Evolutionary conservation across 331 rosid genomes (phyloP), one percentile per base, ranked within the genome.

Genomic region (Spiraea crenata): DNA sequence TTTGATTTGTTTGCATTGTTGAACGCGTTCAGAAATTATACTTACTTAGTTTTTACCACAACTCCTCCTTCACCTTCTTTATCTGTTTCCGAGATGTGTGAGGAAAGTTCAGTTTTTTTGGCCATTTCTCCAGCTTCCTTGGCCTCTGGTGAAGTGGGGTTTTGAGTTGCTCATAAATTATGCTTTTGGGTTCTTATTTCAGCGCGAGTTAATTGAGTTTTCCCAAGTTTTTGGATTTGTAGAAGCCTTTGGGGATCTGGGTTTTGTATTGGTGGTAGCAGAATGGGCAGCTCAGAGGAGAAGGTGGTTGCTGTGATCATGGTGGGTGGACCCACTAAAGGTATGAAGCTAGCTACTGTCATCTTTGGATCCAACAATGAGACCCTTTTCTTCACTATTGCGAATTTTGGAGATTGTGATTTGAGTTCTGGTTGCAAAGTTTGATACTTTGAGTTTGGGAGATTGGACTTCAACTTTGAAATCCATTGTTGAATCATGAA

Each of bases 281-380:
- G 7, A 61, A 89, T 91, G 99, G 90, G 84, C 42, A 76, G 76
- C 82, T 34, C 89, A 65, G 90, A 89, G 47, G 93, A 88, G 75
- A 87, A 81, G 57, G 95, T 85, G 14, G 96, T 93, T 8, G 96
- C 97, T 72, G 97, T 93, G 75, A 91, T 93, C 76, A 93, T 93
- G 99, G 99, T 93, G 49, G 97, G 97, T 46, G 99, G 99, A 35
- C 99, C 99, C n/a, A 93, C 96, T 19, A 93, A 93, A 89, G 99
- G 98, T 90, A 77, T n/a, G 19, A 57, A 49, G 65, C 34, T 44
- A 49, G 65, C 34, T 44, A 31, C 64, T 73, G 4, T 54, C 48
- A 34, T 64, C 6, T 63, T 73, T 73, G 71, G 63, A 73, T 63
- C 70, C 13, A 42, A 41, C 12, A 31, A 63, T 34, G 62, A 52